Base-by-base conservation (phyloP, 2,329 filamentous ascomycete genomes). In the Talaromyces sp. region DNA sequence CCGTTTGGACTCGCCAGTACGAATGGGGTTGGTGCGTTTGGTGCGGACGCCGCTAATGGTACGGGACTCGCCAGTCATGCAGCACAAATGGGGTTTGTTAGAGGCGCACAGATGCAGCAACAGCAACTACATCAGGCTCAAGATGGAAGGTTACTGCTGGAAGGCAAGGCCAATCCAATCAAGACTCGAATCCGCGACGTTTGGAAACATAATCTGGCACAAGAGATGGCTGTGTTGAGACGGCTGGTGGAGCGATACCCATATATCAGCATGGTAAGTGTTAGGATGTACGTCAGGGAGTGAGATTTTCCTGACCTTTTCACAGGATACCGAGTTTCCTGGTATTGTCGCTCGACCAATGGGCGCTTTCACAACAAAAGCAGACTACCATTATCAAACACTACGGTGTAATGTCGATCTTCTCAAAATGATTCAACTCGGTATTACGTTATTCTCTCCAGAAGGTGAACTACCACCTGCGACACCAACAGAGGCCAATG, bases 351-450 rank as follows among this genome's bases (percentile, higher is more conserved):
- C 93, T 25, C 85, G 94, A 65, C 94, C 94, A 1, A 97, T 99
- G 81, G 94, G 94, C 51, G 86, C 88, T 57, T 99, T 99, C 73
- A 85, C 89, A 60, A 94, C 89, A 60, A 97, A 97, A 77, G 94
- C 91, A 64, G 93, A 97, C 68, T 99, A 99, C 71, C 94, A 99
- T 73, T 99, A 99, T 76, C 94, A 99, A 79, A 97, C 93, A 61
- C 81, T 99, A 48, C 89, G 94, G 61, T 95, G 91, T 67, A 99
- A 99, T 71, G 94, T 99, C 68, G 94, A 99, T 71, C 85, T 99
- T 69, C 84, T 99, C 68, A 97, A 96, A 73, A 92, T 97, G 65
- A 97, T 99, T 63, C 94, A 99, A 73, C 88, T 99, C 59, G 94
- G 94, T 59, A 88, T 99, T 66, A 96, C 93, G 2, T 80, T 99